Evolutionary conservation across 139 green algal species (phyloP), one percentile per base, ranked within the genome.

Genomic region (Astrephomene gubernaculifera): DNA sequence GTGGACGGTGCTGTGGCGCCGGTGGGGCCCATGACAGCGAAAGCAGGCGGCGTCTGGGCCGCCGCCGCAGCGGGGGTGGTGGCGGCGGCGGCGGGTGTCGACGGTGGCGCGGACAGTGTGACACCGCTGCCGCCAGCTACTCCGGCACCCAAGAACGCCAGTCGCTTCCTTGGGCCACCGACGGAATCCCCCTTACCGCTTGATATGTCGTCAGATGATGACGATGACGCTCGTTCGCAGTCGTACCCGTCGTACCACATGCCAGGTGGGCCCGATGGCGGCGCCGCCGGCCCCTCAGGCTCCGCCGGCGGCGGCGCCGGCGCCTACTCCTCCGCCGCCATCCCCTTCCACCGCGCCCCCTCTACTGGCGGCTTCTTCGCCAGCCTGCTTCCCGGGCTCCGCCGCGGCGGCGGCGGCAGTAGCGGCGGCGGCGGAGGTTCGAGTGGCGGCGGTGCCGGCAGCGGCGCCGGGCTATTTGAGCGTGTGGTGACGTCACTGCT

Each of bases 171-270:
- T 0, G 39, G 60, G 0, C 76, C 63, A 60, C 76, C 76, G 39
- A 3, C 53, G 0, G 76, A 83, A 17, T 53, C 29, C 6, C 60
- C 76, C 39, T 60, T 72, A 60, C 76, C 76, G 5, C 60, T 83
- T 35, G 76, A 83, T 25, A 4, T 83, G 1, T 73, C 60, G 4
- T 72, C 60, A 1, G 60, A 72, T 43, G 76, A 83, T 41, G 76
- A 83, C 22, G 60, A 72, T 29, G 74, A 82, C 39, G n/a, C 39
- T 14, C 4, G 53, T 6, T 44, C 54, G 0, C 52, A 33, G 53
- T 57, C 75, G 54, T 83, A 83, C 76, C 52, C 27, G 53, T 57
- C 75, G 54, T 83, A 83, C 76, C 76, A 71, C 76, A n/a, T 52
- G 0, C 60, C 43, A 3, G 61, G 24, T 29, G 41, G 35, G 29